Base-by-base conservation (phyloP, 495 filamentous ascomycete species). In the Aspergillus nidulans region DNA sequence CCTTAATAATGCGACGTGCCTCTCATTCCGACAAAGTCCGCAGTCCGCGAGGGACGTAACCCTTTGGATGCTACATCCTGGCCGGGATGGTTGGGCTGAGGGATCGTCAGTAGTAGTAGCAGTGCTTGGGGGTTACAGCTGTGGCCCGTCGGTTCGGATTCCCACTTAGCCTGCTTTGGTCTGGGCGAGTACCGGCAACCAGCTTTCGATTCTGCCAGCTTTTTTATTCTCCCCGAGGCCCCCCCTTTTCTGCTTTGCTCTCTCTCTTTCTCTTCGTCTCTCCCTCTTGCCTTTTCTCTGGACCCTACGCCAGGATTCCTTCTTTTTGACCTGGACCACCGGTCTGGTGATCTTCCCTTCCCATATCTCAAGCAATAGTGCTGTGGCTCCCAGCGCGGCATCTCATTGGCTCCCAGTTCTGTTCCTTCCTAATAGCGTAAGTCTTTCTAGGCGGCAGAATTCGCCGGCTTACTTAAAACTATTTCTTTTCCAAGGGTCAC, bases 401-500 rank as follows among this genome's bases (percentile, higher is more conserved):
- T 38, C 43, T 49, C 20, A 57, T 57, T 57, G 54, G 54, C 40
- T 57, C 19, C 18, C 15, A 15, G 32, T 23, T 28, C 20, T 16
- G 48, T 38, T 38, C 36, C 40, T 52, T 20, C 49, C 36, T 30
- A 13, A 52, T 30, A 30, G 38, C 16, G 49, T 16, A 52, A 52
- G 36, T 40, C 48, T 50, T 38, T 26, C 34, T 20, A n/a, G 43
- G 57, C 44, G 47, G 52, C 52, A 39, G 55, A 48, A 46, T 36
- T 55, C 34, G 19, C 48, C 39, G 51, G 53, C 49, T 59, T 59
- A 59, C 52, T 12, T 59, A 55, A 58, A 24, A 23, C 21, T 24
- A 25, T 51, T 48, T 52, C 36, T 45, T 34, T 24, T 9, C 40
- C 36, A 39, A 39, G 47, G 47, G 47, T 49, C 47, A 49, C 48